Evolutionary conservation across 768 basidiomycete genomes (phyloP).

Genomic region (Clitopilus passeckerianus): DNA sequence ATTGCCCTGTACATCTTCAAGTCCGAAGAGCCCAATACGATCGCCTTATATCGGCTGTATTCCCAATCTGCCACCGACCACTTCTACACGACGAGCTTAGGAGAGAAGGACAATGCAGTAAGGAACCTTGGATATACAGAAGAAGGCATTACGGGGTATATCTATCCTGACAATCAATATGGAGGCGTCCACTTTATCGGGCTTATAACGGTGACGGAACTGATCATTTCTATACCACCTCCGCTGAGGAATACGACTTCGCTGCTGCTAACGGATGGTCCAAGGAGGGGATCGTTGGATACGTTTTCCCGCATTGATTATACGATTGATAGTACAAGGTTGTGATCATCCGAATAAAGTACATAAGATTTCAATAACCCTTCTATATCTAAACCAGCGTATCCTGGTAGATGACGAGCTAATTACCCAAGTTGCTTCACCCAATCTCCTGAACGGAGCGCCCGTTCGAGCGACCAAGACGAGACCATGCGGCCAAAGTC

Average conservation of each 20-base stretch:
- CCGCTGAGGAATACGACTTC: constrained; percentile 7
- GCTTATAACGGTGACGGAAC: constrained; percentile 1
- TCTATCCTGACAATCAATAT: not conserved
- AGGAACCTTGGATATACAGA: constrained; percentile 3
- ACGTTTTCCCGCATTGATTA: constrained; percentile 3
- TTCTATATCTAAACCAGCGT: too few relatives aligned
- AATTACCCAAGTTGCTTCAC: too few relatives aligned
- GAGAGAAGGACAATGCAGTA: constrained; percentile 4
- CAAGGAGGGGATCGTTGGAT: constrained; percentile 12
- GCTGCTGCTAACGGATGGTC: constrained; percentile 8
- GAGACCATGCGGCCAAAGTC: too few relatives aligned
- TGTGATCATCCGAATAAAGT: too few relatives aligned
- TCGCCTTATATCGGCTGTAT: constrained; percentile 9
- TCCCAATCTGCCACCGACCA: not conserved
- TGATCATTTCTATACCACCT: constrained; percentile 19
- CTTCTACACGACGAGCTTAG: constrained; percentile 8
- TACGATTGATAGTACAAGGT: too few relatives aligned
- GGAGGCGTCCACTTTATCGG: constrained; percentile 15
- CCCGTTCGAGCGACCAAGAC: too few relatives aligned
- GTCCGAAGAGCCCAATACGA: not conserved
- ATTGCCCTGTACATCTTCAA: constrained; percentile 5
- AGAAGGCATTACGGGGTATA: constrained; percentile 8
- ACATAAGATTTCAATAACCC: too few relatives aligned
- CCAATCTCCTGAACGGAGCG: too few relatives aligned
- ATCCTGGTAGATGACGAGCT: too few relatives aligned